phyloP scores from a whole-genome alignment of 192 early-diverging fungal genomes.

The Gamsiella multidivaricata region DNA sequence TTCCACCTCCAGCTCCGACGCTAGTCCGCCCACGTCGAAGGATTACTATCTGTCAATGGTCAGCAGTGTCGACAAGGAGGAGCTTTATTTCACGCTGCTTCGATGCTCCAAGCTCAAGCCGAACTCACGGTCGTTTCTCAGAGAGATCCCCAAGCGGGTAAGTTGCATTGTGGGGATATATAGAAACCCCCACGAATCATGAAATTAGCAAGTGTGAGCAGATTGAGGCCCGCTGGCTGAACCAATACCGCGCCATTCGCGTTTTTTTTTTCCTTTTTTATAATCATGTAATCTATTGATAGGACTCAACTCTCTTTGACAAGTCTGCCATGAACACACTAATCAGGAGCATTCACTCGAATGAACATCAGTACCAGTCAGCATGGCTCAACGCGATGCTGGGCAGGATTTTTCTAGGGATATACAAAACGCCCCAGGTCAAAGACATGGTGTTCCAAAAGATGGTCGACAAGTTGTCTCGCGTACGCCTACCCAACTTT shows the following conservation, averaged over 20 bases:
- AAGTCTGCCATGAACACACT: slow-evolving; percentile 57
- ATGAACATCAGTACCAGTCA: slow-evolving; percentile 61
- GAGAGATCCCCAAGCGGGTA: slow-evolving; percentile 50
- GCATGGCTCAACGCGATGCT: slow-evolving; percentile 90
- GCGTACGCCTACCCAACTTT: slow-evolving; percentile 72
- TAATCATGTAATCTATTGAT: background rate
- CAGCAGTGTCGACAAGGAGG: slow-evolving; percentile 82
- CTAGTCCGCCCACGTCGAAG: slow-evolving; percentile 7
- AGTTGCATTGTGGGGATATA: too few species aligned
- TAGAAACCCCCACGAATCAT: too few species aligned
- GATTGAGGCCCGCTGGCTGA: background rate
- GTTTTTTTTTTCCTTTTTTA: background rate
- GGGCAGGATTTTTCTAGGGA: slow-evolving; percentile 81
- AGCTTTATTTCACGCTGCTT: slow-evolving; percentile 87
- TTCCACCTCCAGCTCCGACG: slow-evolving; percentile 23
- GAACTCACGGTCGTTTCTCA: slow-evolving; percentile 24
- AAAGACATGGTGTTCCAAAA: slow-evolving; percentile 71
- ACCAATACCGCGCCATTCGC: too few species aligned
- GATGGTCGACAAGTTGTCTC: slow-evolving; percentile 70
- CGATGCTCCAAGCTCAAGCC: slow-evolving; percentile 70
- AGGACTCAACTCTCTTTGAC: slow-evolving; percentile 57
- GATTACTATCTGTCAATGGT: slow-evolving; percentile 68
- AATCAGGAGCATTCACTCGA: slow-evolving; percentile 62
- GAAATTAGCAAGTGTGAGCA: background rate
- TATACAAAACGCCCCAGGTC: slow-evolving; percentile 70